Conservation (phyloP, 495 filamentous ascomycete species). For the Aspergillus bertholletiae region DNA sequence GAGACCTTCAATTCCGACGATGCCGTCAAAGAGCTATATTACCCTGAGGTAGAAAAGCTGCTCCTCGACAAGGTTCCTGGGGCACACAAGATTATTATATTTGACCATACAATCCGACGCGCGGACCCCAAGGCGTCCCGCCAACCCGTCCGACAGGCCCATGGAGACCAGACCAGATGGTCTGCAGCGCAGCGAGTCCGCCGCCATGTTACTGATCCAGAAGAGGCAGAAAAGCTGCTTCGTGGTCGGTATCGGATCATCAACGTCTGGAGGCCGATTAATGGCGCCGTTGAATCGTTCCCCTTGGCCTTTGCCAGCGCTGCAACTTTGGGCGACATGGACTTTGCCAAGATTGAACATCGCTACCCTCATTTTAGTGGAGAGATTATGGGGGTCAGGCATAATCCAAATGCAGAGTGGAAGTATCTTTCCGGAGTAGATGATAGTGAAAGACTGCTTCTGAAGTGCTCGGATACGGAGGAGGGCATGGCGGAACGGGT, state of each 20-base stretch:
- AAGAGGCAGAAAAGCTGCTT: constrained; percentile 54
- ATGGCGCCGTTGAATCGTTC: constrained; percentile 62
- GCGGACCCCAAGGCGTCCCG: constrained; percentile 48
- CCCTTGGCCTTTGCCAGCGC: constrained; percentile 72
- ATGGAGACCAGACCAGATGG: constrained; percentile 78
- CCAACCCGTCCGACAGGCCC: constrained; percentile 64
- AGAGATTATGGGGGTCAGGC: constrained; percentile 70
- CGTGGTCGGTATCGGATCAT: constrained; percentile 70
- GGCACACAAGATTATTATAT: constrained; percentile 62
- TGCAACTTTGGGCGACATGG: constrained; percentile 47
- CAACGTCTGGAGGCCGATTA: constrained; percentile 84
- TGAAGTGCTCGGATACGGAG: constrained; percentile 80
- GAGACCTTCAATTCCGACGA: constrained; percentile 60
- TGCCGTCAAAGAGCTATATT: constrained; percentile 66
- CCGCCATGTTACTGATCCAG: constrained; percentile 55
- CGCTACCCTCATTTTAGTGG: constrained; percentile 70
- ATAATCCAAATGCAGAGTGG: constrained; percentile 62
- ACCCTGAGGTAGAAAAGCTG: constrained; percentile 73
- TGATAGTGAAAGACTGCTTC: constrained; percentile 67
- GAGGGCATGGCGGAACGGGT: constrained; percentile 60
- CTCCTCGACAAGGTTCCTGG: constrained; percentile 60
- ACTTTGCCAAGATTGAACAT: constrained; percentile 70
- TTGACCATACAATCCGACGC: constrained; percentile 89
- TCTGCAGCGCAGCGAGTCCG: constrained; percentile 62
- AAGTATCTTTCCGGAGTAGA: constrained; percentile 77